Percentiles rank a stretch among this genome's conserved stretches.
These are phyloP conservation scores for Corylus americana DNA, from an alignment of 306 rosid genomes.

Conservation along the genomic window DNA sequence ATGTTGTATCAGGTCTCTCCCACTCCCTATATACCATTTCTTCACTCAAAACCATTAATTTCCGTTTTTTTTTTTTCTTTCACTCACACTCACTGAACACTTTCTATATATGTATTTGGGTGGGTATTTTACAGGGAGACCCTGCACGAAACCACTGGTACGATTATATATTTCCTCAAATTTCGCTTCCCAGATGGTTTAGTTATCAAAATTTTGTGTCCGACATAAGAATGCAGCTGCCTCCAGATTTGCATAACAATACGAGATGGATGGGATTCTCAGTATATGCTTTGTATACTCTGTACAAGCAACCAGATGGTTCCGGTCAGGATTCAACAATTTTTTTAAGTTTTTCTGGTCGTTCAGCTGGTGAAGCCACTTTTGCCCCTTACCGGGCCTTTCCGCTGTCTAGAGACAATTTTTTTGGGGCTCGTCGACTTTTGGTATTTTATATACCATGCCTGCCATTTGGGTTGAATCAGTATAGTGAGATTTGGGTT, in stretches of 20 bases:
- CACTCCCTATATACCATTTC: neutral
- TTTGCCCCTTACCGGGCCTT: rapidly evolving
- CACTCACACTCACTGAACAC: neutral
- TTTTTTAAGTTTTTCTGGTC: neutral
- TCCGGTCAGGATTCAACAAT: neutral
- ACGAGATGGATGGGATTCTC: neutral
- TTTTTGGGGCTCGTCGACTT: neutral
- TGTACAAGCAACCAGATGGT: neutral
- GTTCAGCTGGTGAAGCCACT: neutral
- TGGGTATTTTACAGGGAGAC: neutral
- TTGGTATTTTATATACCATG: neutral
- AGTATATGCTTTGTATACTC: neutral
- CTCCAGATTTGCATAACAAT: rapidly evolving
- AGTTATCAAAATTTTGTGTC: neutral
- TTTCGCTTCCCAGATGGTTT: rapidly evolving
- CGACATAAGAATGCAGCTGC: neutral
- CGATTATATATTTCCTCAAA: neutral
- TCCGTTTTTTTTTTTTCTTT: neutral
- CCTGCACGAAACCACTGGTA: neutral
- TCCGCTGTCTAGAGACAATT: neutral
- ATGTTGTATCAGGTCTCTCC: neutral
- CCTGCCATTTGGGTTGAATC: neutral
- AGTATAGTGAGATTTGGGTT: neutral
- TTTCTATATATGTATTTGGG: neutral
- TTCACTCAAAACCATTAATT: neutral